These are phyloP conservation scores for Polyplosphaeria fusca DNA, from an alignment of 495 filamentous ascomycete species.

Conservation along the genomic window DNA sequence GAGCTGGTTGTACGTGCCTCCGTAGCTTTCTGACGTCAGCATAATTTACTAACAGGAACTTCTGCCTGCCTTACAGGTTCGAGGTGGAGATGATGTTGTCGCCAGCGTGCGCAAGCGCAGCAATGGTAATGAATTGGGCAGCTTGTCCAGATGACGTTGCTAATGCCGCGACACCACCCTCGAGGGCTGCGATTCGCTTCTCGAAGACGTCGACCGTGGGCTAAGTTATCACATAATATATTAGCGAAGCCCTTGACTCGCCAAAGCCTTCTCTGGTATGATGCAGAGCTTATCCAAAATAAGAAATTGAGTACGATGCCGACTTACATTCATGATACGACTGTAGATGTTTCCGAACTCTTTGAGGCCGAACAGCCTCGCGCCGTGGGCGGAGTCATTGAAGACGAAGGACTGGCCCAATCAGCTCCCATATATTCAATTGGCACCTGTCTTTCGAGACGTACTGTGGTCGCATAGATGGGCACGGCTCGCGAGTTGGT, in stretches of 20 bases:
- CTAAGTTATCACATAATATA: conserved; percentile 41
- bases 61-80: conserved; percentile 58
- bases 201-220: conserved; percentile 98
- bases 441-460: conserved; percentile 28
- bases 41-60: not conserved
- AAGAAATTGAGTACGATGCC: not conserved
- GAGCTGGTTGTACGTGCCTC: conserved; percentile 97
- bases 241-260: conserved; percentile 6
- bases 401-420: conserved; percentile 73
- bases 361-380: conserved; percentile 93
- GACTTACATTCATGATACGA: conserved; percentile 82
- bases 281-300: not conserved
- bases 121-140: conserved; percentile 91
- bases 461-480: conserved; percentile 89
- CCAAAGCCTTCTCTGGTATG: too few species aligned
- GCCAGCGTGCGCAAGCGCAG: conserved; percentile 75
- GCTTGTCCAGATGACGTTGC: conserved; percentile 88
- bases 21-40: conserved; percentile 48
- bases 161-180: conserved; percentile 88
- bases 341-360: conserved; percentile 99
- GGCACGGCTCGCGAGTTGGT: conserved; percentile 92
- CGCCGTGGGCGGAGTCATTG: conserved; percentile 96
- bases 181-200: conserved; percentile 92
- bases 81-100: conserved; percentile 95
- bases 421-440: conserved; percentile 1